These are phyloP conservation scores for Cordyceps cicadae DNA, from an alignment of 2,329 filamentous ascomycete species.

Conservation along the genomic window DNA sequence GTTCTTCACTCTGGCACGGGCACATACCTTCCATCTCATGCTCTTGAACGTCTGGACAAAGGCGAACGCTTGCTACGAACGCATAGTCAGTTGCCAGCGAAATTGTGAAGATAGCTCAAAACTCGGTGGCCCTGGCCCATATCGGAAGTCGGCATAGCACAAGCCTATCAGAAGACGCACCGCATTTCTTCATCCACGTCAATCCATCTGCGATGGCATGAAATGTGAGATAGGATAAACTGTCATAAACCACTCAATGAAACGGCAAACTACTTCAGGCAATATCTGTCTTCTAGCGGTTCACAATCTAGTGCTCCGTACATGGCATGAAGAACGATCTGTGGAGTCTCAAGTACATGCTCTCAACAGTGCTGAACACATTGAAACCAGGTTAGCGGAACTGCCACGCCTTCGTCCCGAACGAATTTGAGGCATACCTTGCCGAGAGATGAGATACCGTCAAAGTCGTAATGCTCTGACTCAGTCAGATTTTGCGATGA, in stretches of 20 bases:
- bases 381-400: constrained; percentile 41
- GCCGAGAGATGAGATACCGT: background rate
- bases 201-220: background rate
- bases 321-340: constrained; percentile 59
- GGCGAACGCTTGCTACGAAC: constrained; percentile 66
- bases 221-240: constrained; percentile 20
- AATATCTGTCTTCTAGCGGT: constrained; percentile 45
- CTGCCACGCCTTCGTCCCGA: background rate
- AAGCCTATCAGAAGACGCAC: constrained; percentile 56
- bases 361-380: constrained; percentile 55
- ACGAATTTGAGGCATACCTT: background rate
- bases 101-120: constrained; percentile 37
- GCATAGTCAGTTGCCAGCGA: constrained; percentile 50
- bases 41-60: constrained; percentile 59
- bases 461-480: background rate
- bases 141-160: constrained; percentile 48
- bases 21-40: constrained; percentile 65
- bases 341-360: constrained; percentile 73
- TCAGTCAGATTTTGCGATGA: background rate
- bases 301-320: constrained; percentile 43
- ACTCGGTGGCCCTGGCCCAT: constrained; percentile 32
- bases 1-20: constrained; percentile 54
- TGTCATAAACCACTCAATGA: constrained; percentile 14
- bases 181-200: constrained; percentile 34
- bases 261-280: background rate